Percentiles rank a stretch among this genome's conserved stretches.
Conservation (phyloP, 1,284 basidiomycete genomes). For the Fomitopsis schrenkii region DNA sequence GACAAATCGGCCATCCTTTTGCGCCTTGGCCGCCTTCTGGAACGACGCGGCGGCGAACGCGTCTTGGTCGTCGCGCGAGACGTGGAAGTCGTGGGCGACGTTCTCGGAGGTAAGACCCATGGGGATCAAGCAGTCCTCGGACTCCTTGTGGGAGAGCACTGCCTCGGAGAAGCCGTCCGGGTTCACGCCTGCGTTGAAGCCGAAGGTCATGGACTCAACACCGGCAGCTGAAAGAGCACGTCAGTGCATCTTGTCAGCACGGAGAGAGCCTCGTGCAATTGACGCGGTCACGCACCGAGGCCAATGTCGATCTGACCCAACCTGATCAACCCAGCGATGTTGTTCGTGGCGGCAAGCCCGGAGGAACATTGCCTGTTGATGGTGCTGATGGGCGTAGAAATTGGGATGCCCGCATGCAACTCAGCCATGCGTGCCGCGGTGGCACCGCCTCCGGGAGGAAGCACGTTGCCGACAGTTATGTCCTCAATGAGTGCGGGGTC, state of each 20-base stretch:
- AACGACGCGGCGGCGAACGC: slow-evolving; percentile 84
- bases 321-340: slow-evolving; percentile 88
- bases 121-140: slow-evolving; percentile 90
- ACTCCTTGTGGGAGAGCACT: slow-evolving; percentile 75
- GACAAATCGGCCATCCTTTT: slow-evolving; percentile 90
- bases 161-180: slow-evolving; percentile 78
- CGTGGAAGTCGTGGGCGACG: slow-evolving; percentile 76
- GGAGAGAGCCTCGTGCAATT: too few relatives aligned
- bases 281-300: slow-evolving; percentile 57
- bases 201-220: slow-evolving; percentile 93
- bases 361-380: slow-evolving; percentile 96
- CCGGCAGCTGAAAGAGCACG: slow-evolving; percentile 66
- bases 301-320: slow-evolving; percentile 89
- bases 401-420: slow-evolving; percentile 88
- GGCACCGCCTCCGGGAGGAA: slow-evolving; percentile 90
- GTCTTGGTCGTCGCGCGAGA: slow-evolving; percentile 79
- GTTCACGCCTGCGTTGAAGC: slow-evolving; percentile 71
- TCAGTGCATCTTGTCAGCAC: background rate
- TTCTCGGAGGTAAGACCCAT: slow-evolving; percentile 99
- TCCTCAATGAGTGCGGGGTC: slow-evolving; percentile 86
- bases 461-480: slow-evolving; percentile 90
- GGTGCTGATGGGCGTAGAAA: slow-evolving; percentile 78
- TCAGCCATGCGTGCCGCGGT: slow-evolving; percentile 92
- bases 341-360: slow-evolving; percentile 84
- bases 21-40: slow-evolving; percentile 84